Evolutionary conservation across 1,284 basidiomycete species (phyloP), one percentile per base, ranked within the genome.

Genomic region (Cryptococcus floricola): DNA sequence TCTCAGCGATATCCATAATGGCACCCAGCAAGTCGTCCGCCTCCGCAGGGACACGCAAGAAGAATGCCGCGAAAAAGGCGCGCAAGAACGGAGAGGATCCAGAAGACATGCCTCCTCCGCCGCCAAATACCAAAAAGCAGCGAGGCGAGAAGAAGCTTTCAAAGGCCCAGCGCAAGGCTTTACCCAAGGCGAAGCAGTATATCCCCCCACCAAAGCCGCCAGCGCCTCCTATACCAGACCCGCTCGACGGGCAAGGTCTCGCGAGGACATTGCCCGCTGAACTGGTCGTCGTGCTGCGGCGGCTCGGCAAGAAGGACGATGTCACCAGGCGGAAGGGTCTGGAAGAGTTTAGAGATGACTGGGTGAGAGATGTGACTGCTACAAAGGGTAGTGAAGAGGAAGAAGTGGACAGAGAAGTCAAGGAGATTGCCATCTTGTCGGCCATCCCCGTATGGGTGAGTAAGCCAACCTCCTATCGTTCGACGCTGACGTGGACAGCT

Each of bases 271-370:
- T 94, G 12, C 87, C 89, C 0, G 83, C 92, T 0, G 91, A 94
- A 48, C 80, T 98, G 18, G 82, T 95, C 14, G 84, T 98, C 23
- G 82, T 92, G 1, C 80, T 98, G 48, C 79, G 91, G 50, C 84
- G 85, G 53, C 80, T 98, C 45, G 85, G 84, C 34, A 98, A 98
- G 82, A 97, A 96, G 79, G 93, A 96, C 61, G 83, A 84, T 18
- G 83, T 91, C 43, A 98, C 95, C 1, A 87, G 92, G 70, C 79
- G 83, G 16, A 86, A 89, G 64, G 93, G 91, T 0, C 77, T 98
- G 57, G 95, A 98, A 69, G 92, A 94, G 56, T 75, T 98, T 25
- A 81, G 83, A 58, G 73, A 81, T 9, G 80, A 75, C 1, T 95
- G 89, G 89, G 77, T 91, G 25, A 46, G 53, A 54, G 59, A 70